A percentile compares a stretch with the other conserved stretches of the same genome.
Conservation (phyloP, 1,139 yeast species). For the Candida neerlandica region DNA sequence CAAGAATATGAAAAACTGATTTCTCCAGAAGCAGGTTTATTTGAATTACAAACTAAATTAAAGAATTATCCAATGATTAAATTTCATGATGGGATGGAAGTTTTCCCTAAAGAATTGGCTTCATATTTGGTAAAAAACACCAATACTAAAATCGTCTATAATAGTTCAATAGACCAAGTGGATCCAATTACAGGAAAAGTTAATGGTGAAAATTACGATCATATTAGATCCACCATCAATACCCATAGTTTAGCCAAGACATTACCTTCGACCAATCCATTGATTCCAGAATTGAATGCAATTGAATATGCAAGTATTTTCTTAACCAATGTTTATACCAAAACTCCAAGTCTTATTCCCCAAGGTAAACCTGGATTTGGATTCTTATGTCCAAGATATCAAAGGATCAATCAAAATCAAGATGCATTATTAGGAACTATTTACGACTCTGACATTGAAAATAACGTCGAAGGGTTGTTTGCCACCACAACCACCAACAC, state of each 20-base stretch:
- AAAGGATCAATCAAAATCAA: conserved; percentile 41
- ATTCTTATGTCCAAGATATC: conserved; percentile 69
- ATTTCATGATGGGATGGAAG: conserved; percentile 55
- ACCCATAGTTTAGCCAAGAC: conserved; percentile 34
- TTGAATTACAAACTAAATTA: conserved; percentile 34
- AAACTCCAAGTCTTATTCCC: conserved; percentile 39
- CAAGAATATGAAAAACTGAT: conserved; percentile 33
- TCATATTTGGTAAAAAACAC: conserved; percentile 34
- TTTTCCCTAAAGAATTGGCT: conserved; percentile 47
- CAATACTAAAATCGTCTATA: conserved; percentile 43
- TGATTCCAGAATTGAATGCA: conserved; percentile 21
- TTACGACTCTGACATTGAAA: conserved; percentile 83
- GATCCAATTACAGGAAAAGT: conserved; percentile 21
- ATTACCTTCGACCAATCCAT: conserved; percentile 17
- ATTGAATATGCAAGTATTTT: conserved; percentile 57
- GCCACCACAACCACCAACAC: no score
- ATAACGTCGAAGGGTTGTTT: conserved; percentile 32
- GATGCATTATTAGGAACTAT: conserved; percentile 80
- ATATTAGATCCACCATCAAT: conserved; percentile 59
- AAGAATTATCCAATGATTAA: conserved; percentile 56
- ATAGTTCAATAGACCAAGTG: conserved; percentile 23
- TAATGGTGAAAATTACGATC: conserved; percentile 40
- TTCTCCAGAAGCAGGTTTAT: conserved; percentile 41
- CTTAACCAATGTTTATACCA: conserved; percentile 58
- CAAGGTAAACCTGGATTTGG: conserved; percentile 73